These are phyloP conservation scores for Chrysoporthe austroafricana DNA, from an alignment of 2,329 filamentous ascomycete genomes.

Conservation along the genomic window DNA sequence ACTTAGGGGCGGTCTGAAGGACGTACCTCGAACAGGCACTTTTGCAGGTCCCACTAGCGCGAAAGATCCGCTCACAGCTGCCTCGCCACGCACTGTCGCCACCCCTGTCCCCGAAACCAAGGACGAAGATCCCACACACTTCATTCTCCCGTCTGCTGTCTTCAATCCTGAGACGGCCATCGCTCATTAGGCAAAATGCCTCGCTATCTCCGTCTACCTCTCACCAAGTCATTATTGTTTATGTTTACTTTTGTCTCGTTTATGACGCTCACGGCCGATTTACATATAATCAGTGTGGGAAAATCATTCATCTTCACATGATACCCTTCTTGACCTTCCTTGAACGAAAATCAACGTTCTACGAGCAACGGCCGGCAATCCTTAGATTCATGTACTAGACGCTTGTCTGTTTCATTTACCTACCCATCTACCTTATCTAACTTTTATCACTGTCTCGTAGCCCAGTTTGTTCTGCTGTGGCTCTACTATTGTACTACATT, in stretches of 20 bases:
- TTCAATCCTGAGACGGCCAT: conserved; percentile 45
- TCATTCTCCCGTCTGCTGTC: conserved; percentile 55
- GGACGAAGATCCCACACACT: conserved; percentile 35
- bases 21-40: conserved; percentile 36
- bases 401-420: neutral
- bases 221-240: conserved; percentile 3
- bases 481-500: conserved; percentile 2
- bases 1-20: conserved; percentile 44
- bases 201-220: neutral
- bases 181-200: neutral
- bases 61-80: conserved; percentile 20
- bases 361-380: conserved; percentile 18
- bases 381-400: conserved; percentile 4
- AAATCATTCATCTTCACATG: conserved; percentile 19
- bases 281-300: conserved; percentile 29
- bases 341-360: conserved; percentile 17
- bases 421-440: neutral
- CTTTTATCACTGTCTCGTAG: neutral
- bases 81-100: conserved; percentile 24
- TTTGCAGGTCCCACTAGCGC: conserved; percentile 18
- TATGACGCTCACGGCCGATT: conserved; percentile 29
- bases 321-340: conserved; percentile 34
- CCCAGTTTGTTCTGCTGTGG: conserved; percentile 5
- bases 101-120: conserved; percentile 37
- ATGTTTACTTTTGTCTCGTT: conserved; percentile 17